phyloP scores from a whole-genome alignment of 345 rosid species.

The Kandelia obovata region DNA sequence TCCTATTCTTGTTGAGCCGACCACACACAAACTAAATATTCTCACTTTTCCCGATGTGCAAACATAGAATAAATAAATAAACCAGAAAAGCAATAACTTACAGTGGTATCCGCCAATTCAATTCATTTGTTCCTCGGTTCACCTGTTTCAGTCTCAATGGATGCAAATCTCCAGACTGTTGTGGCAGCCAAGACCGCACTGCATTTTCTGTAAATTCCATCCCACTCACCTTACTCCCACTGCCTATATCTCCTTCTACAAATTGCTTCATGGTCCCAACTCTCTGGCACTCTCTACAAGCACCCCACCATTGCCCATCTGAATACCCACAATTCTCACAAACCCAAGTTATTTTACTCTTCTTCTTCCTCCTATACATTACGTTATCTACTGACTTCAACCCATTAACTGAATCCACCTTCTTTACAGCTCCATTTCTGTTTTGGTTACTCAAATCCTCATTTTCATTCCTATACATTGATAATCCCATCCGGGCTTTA shows the following conservation, averaged over 20 bases:
- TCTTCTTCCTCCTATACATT: slow-evolving; percentile 46
- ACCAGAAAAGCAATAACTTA: slow-evolving; percentile 28
- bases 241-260: slow-evolving; percentile 23
- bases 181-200: slow-evolving; percentile 63
- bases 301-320: slow-evolving; percentile 94
- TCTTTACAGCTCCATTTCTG: slow-evolving; percentile 11
- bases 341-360: slow-evolving; percentile 48
- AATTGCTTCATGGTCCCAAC: slow-evolving; percentile 65
- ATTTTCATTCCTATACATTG: slow-evolving; percentile 8
- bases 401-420: slow-evolving; percentile 7
- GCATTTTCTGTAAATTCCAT: slow-evolving; percentile 37
- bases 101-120: slow-evolving; percentile 68
- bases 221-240: slow-evolving; percentile 33
- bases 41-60: not conserved
- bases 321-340: slow-evolving; percentile 67
- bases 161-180: slow-evolving; percentile 33
- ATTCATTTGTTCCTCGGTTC: slow-evolving; percentile 50
- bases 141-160: slow-evolving; percentile 62
- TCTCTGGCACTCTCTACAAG: slow-evolving; percentile 49
- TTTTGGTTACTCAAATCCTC: slow-evolving; percentile 15
- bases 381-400: slow-evolving; percentile 24
- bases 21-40: not conserved
- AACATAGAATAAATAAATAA: not conserved
- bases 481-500: slow-evolving; percentile 12
- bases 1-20: no score